A percentile compares a stretch with the other conserved stretches of the same genome.
Evolutionary conservation across 1,139 yeast genomes (phyloP).

Genomic region (Ogataea hybrid): DNA sequence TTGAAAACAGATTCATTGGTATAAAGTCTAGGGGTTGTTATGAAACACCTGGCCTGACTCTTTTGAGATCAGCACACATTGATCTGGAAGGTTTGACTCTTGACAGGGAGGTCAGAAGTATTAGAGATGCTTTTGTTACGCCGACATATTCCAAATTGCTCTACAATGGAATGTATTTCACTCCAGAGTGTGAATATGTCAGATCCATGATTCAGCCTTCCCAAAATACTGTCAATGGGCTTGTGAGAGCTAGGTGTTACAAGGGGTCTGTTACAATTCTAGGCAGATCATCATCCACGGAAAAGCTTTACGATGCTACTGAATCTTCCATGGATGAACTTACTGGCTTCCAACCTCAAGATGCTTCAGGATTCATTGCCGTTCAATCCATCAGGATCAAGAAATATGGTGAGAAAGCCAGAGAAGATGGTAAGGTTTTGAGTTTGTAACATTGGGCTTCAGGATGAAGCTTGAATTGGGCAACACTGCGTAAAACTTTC

Average conservation of each 20-base stretch:
- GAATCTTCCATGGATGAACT: constrained; percentile 99
- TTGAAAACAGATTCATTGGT: constrained; percentile 98
- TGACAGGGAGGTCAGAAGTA: constrained; percentile 96
- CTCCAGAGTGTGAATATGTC: constrained; percentile 97
- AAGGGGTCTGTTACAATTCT: constrained; percentile 82
- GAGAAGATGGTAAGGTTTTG: constrained; percentile 64
- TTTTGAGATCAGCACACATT: constrained; percentile 90
- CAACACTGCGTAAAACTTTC: too few species aligned
- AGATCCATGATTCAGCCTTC: constrained; percentile 93
- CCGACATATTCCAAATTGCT: constrained; percentile 86
- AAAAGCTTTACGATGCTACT: constrained; percentile 94
- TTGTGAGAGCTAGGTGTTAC: constrained; percentile 89
- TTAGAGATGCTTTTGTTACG: constrained; percentile 95
- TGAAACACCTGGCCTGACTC: constrained; percentile 97
- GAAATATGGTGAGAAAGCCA: constrained; percentile 95
- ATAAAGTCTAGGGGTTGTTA: constrained; percentile 99
- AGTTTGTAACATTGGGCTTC: constrained; percentile 32
- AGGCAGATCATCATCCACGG: constrained; percentile 95
- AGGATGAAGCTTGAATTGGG: too few species aligned
- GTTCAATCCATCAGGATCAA: constrained; percentile 97
- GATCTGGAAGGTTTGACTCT: constrained; percentile 95
- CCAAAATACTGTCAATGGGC: constrained; percentile 93
- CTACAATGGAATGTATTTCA: constrained; percentile 96
- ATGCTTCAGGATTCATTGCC: constrained; percentile 95
- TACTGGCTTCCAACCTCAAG: constrained; percentile 96